These are phyloP conservation scores for Komagataella mondaviorum DNA, from an alignment of 805 yeast genomes.

Conservation along the genomic window DNA sequence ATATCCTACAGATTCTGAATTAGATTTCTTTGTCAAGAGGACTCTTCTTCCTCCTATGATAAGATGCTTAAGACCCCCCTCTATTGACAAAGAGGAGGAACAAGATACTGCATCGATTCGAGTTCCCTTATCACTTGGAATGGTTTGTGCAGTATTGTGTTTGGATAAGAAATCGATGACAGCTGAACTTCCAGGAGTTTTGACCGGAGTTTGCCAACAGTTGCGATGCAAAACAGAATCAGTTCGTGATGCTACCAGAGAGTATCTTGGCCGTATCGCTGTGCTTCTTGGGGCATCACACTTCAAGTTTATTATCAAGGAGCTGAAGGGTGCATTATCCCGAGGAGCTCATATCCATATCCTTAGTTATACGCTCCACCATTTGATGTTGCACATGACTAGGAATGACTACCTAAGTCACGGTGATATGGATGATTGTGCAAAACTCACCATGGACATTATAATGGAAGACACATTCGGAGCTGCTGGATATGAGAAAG, in stretches of 20 bases:
- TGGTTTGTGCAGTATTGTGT: conserved; percentile 52
- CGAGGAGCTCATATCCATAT: conserved; percentile 93
- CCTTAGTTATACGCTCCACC: conserved; percentile 76
- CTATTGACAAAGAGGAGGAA: conserved; percentile 53
- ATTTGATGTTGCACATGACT: conserved; percentile 42
- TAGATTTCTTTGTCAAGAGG: conserved; percentile 21
- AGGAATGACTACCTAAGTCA: conserved; percentile 24
- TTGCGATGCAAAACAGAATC: conserved; percentile 78
- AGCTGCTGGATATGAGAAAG: conserved; percentile 84
- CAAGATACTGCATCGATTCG: conserved; percentile 69
- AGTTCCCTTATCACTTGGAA: conserved; percentile 71
- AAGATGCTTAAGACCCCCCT: conserved; percentile 38
- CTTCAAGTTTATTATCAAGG: conserved; percentile 61
- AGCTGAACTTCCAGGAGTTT: conserved; percentile 60
- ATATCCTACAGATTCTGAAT: conserved; percentile 7
- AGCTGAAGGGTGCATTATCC: conserved; percentile 62
- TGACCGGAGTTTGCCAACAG: conserved; percentile 82
- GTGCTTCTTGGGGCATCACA: conserved; percentile 58
- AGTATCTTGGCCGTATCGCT: conserved; percentile 54
- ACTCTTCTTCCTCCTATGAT: conserved; percentile 33
- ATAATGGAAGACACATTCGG: conserved; percentile 93
- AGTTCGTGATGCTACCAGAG: conserved; percentile 75
- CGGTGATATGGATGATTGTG: conserved; percentile 65
- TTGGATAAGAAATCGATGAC: conserved; percentile 43
- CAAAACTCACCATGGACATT: conserved; percentile 46